phyloP scores from a whole-genome alignment of 2,329 filamentous ascomycete genomes.

The Talaromyces albobiverticillius region DNA sequence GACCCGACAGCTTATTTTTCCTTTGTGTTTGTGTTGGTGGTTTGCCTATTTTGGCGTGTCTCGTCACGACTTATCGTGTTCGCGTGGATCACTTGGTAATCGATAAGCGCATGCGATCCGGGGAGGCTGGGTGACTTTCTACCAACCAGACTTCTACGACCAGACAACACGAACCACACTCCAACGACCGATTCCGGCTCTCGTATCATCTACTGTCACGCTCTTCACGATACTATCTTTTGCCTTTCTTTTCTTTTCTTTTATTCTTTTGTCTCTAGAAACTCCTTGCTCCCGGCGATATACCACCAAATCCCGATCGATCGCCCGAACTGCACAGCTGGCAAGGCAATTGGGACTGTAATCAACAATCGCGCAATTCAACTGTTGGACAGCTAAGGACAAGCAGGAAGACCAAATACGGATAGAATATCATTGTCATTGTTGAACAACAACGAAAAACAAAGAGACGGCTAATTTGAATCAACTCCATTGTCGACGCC shows the following conservation, averaged over 20 bases:
- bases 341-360: neutral
- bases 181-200: conserved; percentile 16
- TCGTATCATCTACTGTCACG: conserved; percentile 9
- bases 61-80: conserved; percentile 6
- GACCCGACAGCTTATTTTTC: conserved; percentile 15
- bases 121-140: conserved; percentile 10
- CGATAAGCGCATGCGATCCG: conserved; percentile 14
- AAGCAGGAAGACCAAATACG: neutral
- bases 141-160: neutral
- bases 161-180: neutral
- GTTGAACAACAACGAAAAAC: neutral
- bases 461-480: neutral
- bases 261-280: neutral
- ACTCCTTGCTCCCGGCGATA: neutral
- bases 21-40: conserved; percentile 13
- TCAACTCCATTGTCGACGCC: neutral
- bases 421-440: neutral
- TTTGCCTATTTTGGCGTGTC: conserved; percentile 7
- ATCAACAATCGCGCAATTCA: neutral
- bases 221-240: conserved; percentile 10
- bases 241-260: conserved; percentile 3
- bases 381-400: neutral
- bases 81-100: conserved; percentile 15
- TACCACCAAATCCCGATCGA: neutral
- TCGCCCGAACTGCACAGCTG: neutral